These are phyloP conservation scores for Filobasidium uniguttulatum DNA, from an alignment of 1,284 basidiomycete genomes.

Conservation along the genomic window DNA sequence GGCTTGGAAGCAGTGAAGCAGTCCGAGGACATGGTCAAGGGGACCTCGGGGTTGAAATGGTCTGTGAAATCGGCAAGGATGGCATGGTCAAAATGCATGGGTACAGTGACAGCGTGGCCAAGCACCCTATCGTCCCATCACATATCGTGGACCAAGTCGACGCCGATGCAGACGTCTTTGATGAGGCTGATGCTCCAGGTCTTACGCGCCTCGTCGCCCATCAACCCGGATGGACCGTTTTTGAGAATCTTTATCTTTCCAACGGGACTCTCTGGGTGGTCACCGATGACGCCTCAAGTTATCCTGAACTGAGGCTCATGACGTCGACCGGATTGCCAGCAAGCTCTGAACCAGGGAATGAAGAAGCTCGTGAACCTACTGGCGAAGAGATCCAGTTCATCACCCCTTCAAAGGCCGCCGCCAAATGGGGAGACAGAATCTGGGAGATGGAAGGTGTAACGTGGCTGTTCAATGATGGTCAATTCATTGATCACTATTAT, in stretches of 20 bases:
- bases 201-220: constrained; percentile 25
- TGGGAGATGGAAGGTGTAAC: constrained; percentile 57
- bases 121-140: constrained; percentile 3
- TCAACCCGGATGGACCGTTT: constrained; percentile 33
- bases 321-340: constrained; percentile 54
- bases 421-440: constrained; percentile 51
- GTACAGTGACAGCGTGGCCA: constrained; percentile 19
- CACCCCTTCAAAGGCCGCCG: constrained; percentile 46
- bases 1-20: neutral
- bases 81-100: constrained; percentile 12
- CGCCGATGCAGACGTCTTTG: constrained; percentile 10
- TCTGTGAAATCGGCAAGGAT: constrained; percentile 3
- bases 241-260: constrained; percentile 48
- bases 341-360: constrained; percentile 49
- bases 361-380: constrained; percentile 51
- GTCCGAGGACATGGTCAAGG: neutral
- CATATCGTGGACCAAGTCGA: constrained; percentile 9
- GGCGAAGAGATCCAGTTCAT: constrained; percentile 49
- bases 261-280: constrained; percentile 58
- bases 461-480: constrained; percentile 36
- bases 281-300: constrained; percentile 34
- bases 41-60: constrained; percentile 6
- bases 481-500: constrained; percentile 62
- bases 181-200: constrained; percentile 2
- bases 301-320: constrained; percentile 53